Percentiles rank a stretch among this genome's conserved stretches.
Conservation (phyloP, 2,329 filamentous ascomycete genomes). For the Penicillium glabrum region DNA sequence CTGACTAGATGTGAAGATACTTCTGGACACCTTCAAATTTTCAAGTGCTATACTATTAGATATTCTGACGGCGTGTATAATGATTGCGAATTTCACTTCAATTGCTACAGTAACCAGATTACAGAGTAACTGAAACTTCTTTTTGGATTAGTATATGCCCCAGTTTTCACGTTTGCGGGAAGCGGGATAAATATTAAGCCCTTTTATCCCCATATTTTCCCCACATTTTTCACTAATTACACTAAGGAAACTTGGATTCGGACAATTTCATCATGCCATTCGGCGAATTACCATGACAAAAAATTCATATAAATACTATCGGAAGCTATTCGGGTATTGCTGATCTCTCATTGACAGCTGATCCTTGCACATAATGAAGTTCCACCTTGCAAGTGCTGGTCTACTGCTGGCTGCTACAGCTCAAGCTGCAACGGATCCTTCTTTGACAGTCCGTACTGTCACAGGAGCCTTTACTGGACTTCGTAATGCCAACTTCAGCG, state of each 20-base stretch:
- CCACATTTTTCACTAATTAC: too few species aligned
- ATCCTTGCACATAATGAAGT: not conserved
- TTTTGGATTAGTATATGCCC: too few species aligned
- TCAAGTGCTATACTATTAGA: not conserved
- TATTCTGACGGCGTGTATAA: not conserved
- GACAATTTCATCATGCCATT: too few species aligned
- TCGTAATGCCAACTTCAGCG: slow-evolving; percentile 1
- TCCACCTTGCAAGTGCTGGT: not conserved
- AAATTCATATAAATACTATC: too few species aligned
- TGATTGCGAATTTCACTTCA: not conserved
- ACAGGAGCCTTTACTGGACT: slow-evolving; percentile 6
- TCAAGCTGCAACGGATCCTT: slow-evolving; percentile 1
- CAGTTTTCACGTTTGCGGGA: too few species aligned
- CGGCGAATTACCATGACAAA: too few species aligned
- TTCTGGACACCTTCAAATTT: not conserved
- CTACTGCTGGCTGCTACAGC: not conserved
- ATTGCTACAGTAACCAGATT: not conserved
- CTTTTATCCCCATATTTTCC: too few species aligned
- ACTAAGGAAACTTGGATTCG: too few species aligned
- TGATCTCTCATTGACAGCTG: not conserved
- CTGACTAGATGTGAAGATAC: not conserved
- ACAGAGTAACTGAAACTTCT: too few species aligned
- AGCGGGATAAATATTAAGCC: too few species aligned
- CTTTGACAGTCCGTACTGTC: slow-evolving; percentile 5
- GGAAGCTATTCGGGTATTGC: too few species aligned